Conservation (phyloP, 192 early-diverging fungal genomes). For the Coemansia sp. region DNA sequence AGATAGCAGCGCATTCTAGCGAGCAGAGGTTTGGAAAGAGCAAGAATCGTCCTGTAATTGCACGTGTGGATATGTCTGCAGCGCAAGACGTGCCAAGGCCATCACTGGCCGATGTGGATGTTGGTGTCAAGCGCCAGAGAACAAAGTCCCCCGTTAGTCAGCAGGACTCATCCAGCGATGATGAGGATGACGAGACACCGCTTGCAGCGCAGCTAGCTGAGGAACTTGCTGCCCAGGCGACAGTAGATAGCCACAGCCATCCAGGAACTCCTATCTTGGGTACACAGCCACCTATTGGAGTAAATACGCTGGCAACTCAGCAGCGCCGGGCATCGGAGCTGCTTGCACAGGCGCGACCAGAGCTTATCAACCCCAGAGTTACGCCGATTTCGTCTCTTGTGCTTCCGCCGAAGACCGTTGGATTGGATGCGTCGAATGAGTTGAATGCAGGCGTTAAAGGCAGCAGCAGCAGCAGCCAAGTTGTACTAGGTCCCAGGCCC, state of each 20-base stretch:
- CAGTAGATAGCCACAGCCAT: not conserved
- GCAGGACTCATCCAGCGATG: slow-evolving; percentile 4
- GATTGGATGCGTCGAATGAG: not conserved
- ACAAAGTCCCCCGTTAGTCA: slow-evolving; percentile 4
- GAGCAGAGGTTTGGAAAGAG: not conserved
- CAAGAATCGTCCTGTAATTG: not conserved
- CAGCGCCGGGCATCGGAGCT: slow-evolving; percentile 13
- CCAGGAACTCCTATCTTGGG: not conserved
- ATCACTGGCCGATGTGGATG: not conserved
- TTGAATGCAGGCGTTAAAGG: not conserved
- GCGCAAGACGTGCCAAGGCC: not conserved
- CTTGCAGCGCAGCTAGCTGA: slow-evolving; percentile 45
- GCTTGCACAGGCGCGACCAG: slow-evolving; percentile 31
- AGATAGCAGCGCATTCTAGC: not conserved
- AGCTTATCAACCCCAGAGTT: slow-evolving; percentile 15
- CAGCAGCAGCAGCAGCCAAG: slow-evolving; percentile 3
- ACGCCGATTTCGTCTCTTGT: slow-evolving; percentile 24
- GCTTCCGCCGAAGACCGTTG: slow-evolving; percentile 15
- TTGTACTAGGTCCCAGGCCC: not conserved
- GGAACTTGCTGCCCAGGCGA: slow-evolving; percentile 29
- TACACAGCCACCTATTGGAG: not conserved
- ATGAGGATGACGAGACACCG: slow-evolving; percentile 51
- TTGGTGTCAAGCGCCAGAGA: slow-evolving; percentile 13
- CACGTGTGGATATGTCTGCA: not conserved
- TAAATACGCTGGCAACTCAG: not conserved